Base-by-base conservation (phyloP, 768 basidiomycete species). In the Pholiota molesta region DNA sequence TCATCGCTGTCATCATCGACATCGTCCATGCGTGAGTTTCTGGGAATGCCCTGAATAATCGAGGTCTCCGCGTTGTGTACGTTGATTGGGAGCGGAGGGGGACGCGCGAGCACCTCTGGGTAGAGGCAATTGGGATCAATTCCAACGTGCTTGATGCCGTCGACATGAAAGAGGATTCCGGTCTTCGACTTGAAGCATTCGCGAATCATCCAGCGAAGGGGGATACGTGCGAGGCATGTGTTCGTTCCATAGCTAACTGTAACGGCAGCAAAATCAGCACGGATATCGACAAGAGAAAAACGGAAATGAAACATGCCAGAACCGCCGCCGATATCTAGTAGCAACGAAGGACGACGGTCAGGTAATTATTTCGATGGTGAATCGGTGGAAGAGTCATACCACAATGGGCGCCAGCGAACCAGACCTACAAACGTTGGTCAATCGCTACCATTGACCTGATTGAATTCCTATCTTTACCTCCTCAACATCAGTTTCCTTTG, bases 141-240 rank as follows among this genome's bases (percentile, higher is more conserved):
- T 2, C 79, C 84, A 17, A 83, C 70, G 4, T 69, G 61, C 17
- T 71, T 71, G 42, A 88, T 75, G 19, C 73, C 75, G 23, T 78
- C 76, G 1, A 76, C 65, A 19, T 81, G 73, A 74, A 90, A 90
- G 66, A 87, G 75, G 63, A 90, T 86, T 0, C 88, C 88, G 1
- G 78, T 78, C 2, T 85, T 68, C 7, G 80, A 69, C 52, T 76
- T 77, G 79, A 90, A 86, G 63, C 82, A 84, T 68, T 91, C 82
- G 40, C 89, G 83, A 61, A 91, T 77, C 88, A 91, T 90, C 89
- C 90, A 88, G 0, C 83, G 78, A 3, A 88, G 75, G 1, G 85
- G 72, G 35, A 86, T 82, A 39, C 83, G 79, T 4, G 85, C 80
- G 2, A 88, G 78, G 14, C 72, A 75, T 39, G 80, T 69, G 5